Conservation (phyloP, 1,139 yeast genomes). For the Torulaspora globosa region DNA sequence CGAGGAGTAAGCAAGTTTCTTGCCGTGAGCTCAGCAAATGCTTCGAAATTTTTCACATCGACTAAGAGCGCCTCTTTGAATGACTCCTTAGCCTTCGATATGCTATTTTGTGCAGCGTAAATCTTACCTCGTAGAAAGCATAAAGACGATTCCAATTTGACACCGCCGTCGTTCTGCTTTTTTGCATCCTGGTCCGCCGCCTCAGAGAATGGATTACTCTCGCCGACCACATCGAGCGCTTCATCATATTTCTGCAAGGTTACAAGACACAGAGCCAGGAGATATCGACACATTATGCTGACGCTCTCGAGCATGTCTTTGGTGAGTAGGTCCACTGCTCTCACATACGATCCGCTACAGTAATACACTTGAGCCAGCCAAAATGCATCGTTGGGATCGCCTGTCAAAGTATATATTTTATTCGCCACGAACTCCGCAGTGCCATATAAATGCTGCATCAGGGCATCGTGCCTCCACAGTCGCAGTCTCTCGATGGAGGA, state of each 20-base stretch:
- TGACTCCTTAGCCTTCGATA: slow-evolving; percentile 82
- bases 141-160: slow-evolving; percentile 80
- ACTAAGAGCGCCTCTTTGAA: slow-evolving; percentile 81
- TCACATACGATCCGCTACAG: slow-evolving; percentile 61
- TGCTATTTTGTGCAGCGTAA: slow-evolving; percentile 77
- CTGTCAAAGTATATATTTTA: slow-evolving; percentile 67
- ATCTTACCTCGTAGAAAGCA: slow-evolving; percentile 82
- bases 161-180: slow-evolving; percentile 59
- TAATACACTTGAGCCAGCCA: slow-evolving; percentile 93
- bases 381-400: slow-evolving; percentile 90
- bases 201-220: slow-evolving; percentile 62
- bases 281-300: slow-evolving; percentile 71
- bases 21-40: slow-evolving; percentile 72
- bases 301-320: slow-evolving; percentile 41
- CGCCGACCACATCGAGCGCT: slow-evolving; percentile 84
- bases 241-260: slow-evolving; percentile 82
- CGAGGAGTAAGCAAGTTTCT: slow-evolving; percentile 75
- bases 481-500: slow-evolving; percentile 84
- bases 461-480: slow-evolving; percentile 91
- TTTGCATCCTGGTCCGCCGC: slow-evolving; percentile 18
- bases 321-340: slow-evolving; percentile 66
- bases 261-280: slow-evolving; percentile 72
- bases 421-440: slow-evolving; percentile 94
- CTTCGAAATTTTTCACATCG: slow-evolving; percentile 92
- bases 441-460: slow-evolving; percentile 84